Percentiles rank a stretch among this genome's conserved stretches.
These are phyloP conservation scores for Dalbergia oliveri DNA, from an alignment of 306 rosid genomes.

Conservation along the genomic window DNA sequence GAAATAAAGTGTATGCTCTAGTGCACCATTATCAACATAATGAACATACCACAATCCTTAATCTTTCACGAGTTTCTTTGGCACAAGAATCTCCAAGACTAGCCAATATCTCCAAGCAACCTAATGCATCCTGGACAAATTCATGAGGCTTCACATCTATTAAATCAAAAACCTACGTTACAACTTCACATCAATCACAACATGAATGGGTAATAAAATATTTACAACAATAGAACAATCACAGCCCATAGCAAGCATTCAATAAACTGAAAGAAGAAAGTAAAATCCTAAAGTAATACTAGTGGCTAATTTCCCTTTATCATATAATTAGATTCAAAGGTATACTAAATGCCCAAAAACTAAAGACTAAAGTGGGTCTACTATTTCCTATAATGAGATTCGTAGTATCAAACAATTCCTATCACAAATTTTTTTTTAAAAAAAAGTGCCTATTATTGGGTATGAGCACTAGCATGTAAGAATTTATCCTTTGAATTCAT, in stretches of 20 bases:
- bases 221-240: neutral
- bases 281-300: neutral
- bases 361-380: too few relatives aligned
- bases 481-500: neutral
- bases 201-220: neutral
- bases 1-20: constrained; percentile 31
- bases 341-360: neutral
- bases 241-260: neutral
- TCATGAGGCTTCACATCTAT: constrained; percentile 90
- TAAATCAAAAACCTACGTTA: constrained; percentile 80
- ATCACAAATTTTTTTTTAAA: too few relatives aligned
- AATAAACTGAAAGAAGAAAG: neutral
- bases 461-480: too few relatives aligned
- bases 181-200: constrained; percentile 37
- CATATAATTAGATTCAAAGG: neutral
- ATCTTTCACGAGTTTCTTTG: constrained; percentile 78
- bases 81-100: constrained; percentile 77
- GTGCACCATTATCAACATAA: neutral
- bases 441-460: too few relatives aligned
- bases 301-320: neutral
- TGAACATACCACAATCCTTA: constrained; percentile 81
- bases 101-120: constrained; percentile 80
- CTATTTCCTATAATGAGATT: too few relatives aligned
- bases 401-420: too few relatives aligned
- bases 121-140: constrained; percentile 79